These are phyloP conservation scores for Teratosphaeria gauchensis DNA, from an alignment of 2,329 filamentous ascomycete genomes.

Conservation along the genomic window DNA sequence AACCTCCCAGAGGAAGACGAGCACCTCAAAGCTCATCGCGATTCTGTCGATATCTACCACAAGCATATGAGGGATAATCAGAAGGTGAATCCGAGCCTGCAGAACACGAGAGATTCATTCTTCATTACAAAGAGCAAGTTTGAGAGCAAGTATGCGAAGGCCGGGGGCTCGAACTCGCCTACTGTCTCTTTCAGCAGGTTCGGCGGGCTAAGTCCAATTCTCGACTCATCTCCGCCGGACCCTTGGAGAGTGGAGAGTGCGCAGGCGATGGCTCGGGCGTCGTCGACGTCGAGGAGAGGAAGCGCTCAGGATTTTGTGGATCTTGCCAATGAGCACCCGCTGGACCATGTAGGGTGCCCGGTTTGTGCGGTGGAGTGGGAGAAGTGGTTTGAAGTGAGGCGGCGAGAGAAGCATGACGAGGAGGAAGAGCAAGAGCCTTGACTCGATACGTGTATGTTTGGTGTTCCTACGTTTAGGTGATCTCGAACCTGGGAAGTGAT, in stretches of 20 bases:
- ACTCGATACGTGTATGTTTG: too few species aligned
- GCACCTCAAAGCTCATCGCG: slow-evolving; percentile 16
- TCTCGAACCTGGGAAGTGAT: too few species aligned
- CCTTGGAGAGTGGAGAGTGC: neutral
- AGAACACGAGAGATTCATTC: slow-evolving; percentile 18
- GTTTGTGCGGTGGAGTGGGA: slow-evolving; percentile 17
- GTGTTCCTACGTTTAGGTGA: too few species aligned
- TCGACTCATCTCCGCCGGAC: slow-evolving; percentile 22
- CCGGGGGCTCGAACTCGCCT: neutral
- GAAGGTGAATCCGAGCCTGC: slow-evolving; percentile 13
- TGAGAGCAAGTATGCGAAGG: slow-evolving; percentile 8
- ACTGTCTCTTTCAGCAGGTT: slow-evolving; percentile 8
- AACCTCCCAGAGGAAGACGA: slow-evolving; percentile 14
- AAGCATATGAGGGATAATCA: slow-evolving; percentile 8
- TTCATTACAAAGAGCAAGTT: slow-evolving; percentile 18
- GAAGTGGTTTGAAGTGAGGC: slow-evolving; percentile 11
- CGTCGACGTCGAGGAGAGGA: neutral
- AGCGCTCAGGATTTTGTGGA: neutral
- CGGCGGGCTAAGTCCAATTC: slow-evolving; percentile 20
- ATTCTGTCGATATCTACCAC: slow-evolving; percentile 18
- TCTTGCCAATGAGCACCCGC: slow-evolving; percentile 9
- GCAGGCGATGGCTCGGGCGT: neutral
- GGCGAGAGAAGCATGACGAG: neutral
- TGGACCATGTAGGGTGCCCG: slow-evolving; percentile 16
- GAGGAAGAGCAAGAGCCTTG: neutral